Evolutionary conservation across 208 protist genomes (phyloP), one percentile per base, ranked within the genome.

Genomic region (Crithidia bombi): DNA sequence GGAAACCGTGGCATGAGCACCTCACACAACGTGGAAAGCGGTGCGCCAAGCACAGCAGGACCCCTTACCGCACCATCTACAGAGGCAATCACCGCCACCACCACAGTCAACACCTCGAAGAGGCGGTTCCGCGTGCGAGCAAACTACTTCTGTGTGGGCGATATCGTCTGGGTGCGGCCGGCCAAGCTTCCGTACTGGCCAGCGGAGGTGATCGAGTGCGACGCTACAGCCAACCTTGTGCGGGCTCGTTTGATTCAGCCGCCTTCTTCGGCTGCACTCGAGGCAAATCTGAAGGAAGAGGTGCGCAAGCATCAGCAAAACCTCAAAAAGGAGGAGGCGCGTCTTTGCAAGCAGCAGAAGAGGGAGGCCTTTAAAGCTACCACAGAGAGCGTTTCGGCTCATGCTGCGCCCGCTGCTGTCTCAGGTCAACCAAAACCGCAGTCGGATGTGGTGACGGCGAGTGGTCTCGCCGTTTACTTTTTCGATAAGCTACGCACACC

Each of bases 131-230:
- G 85, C 38, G 63, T 79, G 15, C 82, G 87, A 28, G 73, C 69
- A 43, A 85, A 96, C 74, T 96, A 96, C 73, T 96, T 96, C 66
- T 57, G 89, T 11, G 79, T 78, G 7, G 73, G 81, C 3, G 92
- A 97, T 51, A 59, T 97, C 49, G 92, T 97, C 17, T 97, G 92
- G 90, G 75, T 89, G 17, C 84, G 87, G 4, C 89, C 89, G 5
- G 76, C 78, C 6, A 77, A 81, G 38, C 62, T 94, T 36, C 92
- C 92, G 12, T 95, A 88, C 76, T 97, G 92, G 90, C 92, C 92
- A 0, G 92, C 87, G 1, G 92, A 95, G 78, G 83, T 95, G 19
- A 43, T 89, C 9, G 69, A 79, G n/a, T 78, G 79, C 23, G 79
- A 92, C 39, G 81, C 87, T 56, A 46, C 47, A 11, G 59, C 67